Percentiles rank a stretch among this genome's conserved stretches.
phyloP scores from a whole-genome alignment of 2,329 filamentous ascomycete genomes.

The Trichothecium sympodiale region DNA sequence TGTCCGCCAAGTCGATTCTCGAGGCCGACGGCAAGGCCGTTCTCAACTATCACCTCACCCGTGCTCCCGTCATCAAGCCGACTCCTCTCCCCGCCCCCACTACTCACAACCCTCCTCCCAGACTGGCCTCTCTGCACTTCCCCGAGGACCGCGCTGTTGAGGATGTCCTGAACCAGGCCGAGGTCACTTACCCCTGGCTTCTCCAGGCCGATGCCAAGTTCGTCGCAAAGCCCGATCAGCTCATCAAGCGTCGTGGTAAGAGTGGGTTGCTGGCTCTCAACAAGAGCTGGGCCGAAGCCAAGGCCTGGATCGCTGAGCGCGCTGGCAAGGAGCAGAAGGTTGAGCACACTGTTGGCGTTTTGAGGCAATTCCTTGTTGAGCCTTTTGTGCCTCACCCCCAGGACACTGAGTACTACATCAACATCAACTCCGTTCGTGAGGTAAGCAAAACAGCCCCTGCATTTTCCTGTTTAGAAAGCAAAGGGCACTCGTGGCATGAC shows the following conservation, averaged over 20 bases:
- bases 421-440: slow-evolving; percentile 99
- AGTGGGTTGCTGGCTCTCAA: slow-evolving; percentile 92
- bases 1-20: slow-evolving; percentile 78
- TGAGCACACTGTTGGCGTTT: slow-evolving; percentile 77
- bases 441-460: slow-evolving; percentile 49
- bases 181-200: slow-evolving; percentile 95
- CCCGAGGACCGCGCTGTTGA: slow-evolving; percentile 75
- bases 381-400: slow-evolving; percentile 94
- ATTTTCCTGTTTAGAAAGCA: slow-evolving; percentile 7
- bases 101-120: slow-evolving; percentile 86
- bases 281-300: slow-evolving; percentile 92
- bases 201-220: slow-evolving; percentile 76
- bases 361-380: slow-evolving; percentile 95
- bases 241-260: slow-evolving; percentile 99
- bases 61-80: slow-evolving; percentile 94
- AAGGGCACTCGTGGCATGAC: background rate
- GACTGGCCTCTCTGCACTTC: slow-evolving; percentile 88
- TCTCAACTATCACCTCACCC: slow-evolving; percentile 99
- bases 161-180: slow-evolving; percentile 84
- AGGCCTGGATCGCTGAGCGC: slow-evolving; percentile 84
- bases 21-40: slow-evolving; percentile 99
- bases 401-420: slow-evolving; percentile 98
- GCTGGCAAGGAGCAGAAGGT: slow-evolving; percentile 89
- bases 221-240: slow-evolving; percentile 97
- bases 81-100: slow-evolving; percentile 75